Evolutionary conservation across 2,329 filamentous ascomycete genomes (phyloP).

Genomic region (Penicillium palitans): DNA sequence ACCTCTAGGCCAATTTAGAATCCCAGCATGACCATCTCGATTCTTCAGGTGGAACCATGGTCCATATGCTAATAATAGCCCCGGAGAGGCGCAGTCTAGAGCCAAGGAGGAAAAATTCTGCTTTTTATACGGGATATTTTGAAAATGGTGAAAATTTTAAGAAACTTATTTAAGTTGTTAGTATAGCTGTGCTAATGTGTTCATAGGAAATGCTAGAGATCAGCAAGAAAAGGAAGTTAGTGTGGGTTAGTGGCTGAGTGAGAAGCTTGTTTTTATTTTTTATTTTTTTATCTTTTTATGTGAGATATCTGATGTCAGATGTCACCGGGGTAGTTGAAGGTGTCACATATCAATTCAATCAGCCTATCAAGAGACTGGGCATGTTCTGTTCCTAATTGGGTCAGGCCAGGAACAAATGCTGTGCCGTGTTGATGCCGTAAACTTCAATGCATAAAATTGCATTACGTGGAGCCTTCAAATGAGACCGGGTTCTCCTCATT

Average conservation of each 20-base stretch:
- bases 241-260: not conserved
- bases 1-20: too few species aligned
- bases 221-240: too few species aligned
- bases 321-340: not conserved
- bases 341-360: not conserved
- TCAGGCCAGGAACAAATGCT: not conserved
- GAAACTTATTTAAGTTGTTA: too few species aligned
- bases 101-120: too few species aligned
- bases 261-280: not conserved
- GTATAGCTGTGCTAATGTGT: too few species aligned
- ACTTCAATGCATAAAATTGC: slow-evolving; percentile 19
- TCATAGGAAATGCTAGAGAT: too few species aligned
- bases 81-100: too few species aligned
- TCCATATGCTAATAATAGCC: too few species aligned
- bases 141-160: too few species aligned
- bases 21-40: too few species aligned
- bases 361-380: not conserved
- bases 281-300: not conserved
- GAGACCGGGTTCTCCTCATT: slow-evolving; percentile 5
- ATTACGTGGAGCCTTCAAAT: not conserved
- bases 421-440: slow-evolving; percentile 8
- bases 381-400: not conserved
- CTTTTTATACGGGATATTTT: too few species aligned
- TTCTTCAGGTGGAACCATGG: too few species aligned
- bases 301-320: not conserved